Percentiles rank a stretch among this genome's conserved stretches.
Conservation (phyloP, 208 protist species). For the Trypanosoma avium region DNA sequence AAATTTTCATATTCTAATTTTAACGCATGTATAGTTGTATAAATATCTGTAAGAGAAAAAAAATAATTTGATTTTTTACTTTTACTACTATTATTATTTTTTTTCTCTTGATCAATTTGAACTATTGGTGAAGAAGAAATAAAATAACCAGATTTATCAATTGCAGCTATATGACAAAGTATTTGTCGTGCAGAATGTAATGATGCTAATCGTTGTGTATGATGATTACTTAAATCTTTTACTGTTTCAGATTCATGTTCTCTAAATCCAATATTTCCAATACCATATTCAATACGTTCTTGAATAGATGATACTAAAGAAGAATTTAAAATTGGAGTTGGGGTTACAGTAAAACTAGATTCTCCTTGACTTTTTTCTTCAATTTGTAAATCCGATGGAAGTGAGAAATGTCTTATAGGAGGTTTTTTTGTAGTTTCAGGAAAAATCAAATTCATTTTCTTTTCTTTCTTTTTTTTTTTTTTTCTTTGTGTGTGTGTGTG, state of each 20-base stretch:
- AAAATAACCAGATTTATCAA: conserved; percentile 40
- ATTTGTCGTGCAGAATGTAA: conserved; percentile 51
- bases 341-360: background rate
- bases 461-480: background rate
- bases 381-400: background rate
- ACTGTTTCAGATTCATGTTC: background rate
- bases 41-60: conserved; percentile 26
- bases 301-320: background rate
- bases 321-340: background rate
- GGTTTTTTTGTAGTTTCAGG: background rate
- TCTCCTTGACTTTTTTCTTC: background rate
- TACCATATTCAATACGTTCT: conserved; percentile 20
- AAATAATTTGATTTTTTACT: background rate
- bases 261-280: background rate
- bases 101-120: background rate
- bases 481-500: no score
- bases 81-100: background rate
- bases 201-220: conserved; percentile 5
- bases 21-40: conserved; percentile 25
- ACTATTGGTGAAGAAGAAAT: conserved; percentile 9
- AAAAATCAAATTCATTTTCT: background rate
- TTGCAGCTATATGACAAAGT: conserved; percentile 45
- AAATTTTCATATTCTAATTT: conserved; percentile 30
- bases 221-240: background rate
- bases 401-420: background rate